Evolutionary conservation across 2,329 filamentous ascomycete species (phyloP).

Genomic region (Microcyclosporella mali): DNA sequence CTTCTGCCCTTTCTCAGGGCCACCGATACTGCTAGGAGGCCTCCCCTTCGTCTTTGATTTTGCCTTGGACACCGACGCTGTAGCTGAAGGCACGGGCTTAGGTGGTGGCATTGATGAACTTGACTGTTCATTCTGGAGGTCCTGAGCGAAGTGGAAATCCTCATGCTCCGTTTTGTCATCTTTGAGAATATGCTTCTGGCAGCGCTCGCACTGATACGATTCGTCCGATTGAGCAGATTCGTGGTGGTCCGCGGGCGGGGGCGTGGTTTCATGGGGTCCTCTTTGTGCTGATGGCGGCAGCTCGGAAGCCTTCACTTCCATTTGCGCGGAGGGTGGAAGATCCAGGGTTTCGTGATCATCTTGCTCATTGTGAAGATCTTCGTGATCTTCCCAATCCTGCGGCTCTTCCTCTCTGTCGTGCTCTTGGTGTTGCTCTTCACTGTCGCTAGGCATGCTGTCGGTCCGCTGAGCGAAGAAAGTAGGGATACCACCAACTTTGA

Average conservation of each 20-base stretch:
- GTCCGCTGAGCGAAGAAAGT: slow-evolving; percentile 30
- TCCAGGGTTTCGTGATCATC: neutral
- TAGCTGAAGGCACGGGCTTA: slow-evolving; percentile 15
- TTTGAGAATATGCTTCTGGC: slow-evolving; percentile 53
- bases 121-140: slow-evolving; percentile 64
- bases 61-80: slow-evolving; percentile 19
- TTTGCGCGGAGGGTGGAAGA: slow-evolving; percentile 7
- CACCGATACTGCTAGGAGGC: slow-evolving; percentile 27
- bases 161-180: slow-evolving; percentile 66
- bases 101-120: slow-evolving; percentile 19
- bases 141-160: slow-evolving; percentile 92
- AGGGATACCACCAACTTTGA: slow-evolving; percentile 31
- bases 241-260: neutral
- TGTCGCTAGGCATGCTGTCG: slow-evolving; percentile 17
- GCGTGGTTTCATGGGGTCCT: neutral
- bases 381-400: slow-evolving; percentile 3
- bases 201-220: slow-evolving; percentile 56
- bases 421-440: slow-evolving; percentile 11
- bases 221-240: slow-evolving; percentile 17
- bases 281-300: slow-evolving; percentile 19
- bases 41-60: slow-evolving; percentile 30
- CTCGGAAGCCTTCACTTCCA: slow-evolving; percentile 7
- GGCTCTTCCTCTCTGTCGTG: slow-evolving; percentile 3
- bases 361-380: slow-evolving; percentile 2
- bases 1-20: slow-evolving; percentile 40